These are phyloP conservation scores for Ogataea thermomethanolica DNA, from an alignment of 805 yeast genomes.

Conservation along the genomic window DNA sequence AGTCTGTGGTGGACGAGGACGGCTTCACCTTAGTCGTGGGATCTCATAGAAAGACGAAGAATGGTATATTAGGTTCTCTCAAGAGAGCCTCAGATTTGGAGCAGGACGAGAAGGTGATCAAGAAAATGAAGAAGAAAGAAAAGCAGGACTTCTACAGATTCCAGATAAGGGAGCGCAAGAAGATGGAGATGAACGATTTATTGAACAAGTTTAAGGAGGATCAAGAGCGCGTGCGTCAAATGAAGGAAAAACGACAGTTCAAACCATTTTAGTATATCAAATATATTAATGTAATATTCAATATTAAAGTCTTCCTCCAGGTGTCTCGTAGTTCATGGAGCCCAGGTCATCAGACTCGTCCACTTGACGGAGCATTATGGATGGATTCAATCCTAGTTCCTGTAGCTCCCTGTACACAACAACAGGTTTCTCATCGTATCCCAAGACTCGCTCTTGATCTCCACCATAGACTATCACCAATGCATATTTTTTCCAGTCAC, in stretches of 20 bases:
- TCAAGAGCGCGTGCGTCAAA: slow-evolving; percentile 74
- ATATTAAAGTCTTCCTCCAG: slow-evolving; percentile 39
- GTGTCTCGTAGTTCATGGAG: slow-evolving; percentile 30
- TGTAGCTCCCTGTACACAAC: slow-evolving; percentile 77
- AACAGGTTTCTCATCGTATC: slow-evolving; percentile 85
- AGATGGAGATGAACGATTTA: slow-evolving; percentile 85
- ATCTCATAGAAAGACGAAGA: slow-evolving; percentile 75
- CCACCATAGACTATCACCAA: slow-evolving; percentile 89
- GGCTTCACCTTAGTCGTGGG: slow-evolving; percentile 92
- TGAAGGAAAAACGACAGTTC: slow-evolving; percentile 80
- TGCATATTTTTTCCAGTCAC: slow-evolving; percentile 86
- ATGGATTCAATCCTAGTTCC: slow-evolving; percentile 83
- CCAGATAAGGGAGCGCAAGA: slow-evolving; percentile 92
- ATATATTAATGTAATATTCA: background rate
- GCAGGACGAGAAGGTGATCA: slow-evolving; percentile 35
- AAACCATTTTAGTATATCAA: slow-evolving; percentile 59
- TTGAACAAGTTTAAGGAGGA: slow-evolving; percentile 82
- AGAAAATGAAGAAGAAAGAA: slow-evolving; percentile 65
- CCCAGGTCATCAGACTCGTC: slow-evolving; percentile 46
- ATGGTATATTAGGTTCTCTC: slow-evolving; percentile 58
- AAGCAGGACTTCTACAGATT: slow-evolving; percentile 92
- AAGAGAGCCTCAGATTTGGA: slow-evolving; percentile 29
- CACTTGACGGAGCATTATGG: slow-evolving; percentile 84
- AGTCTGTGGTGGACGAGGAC: slow-evolving; percentile 78
- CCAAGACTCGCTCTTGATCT: slow-evolving; percentile 80